A percentile compares a stretch with the other conserved stretches of the same genome.
Evolutionary conservation across 495 filamentous ascomycete species (phyloP).

Genomic region (Penicillium flavigenum): DNA sequence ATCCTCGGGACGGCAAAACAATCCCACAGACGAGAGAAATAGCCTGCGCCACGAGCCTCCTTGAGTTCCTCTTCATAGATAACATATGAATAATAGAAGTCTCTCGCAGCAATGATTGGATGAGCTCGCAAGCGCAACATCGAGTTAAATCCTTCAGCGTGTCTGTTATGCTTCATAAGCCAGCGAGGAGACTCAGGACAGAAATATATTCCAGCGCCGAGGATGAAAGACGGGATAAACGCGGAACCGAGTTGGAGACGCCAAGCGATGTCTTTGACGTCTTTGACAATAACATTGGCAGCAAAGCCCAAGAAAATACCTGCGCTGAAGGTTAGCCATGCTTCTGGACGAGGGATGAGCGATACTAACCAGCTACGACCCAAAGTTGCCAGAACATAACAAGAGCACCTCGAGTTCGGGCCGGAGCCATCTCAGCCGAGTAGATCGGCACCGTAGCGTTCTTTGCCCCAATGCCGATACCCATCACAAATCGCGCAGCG

Average conservation of each 20-base stretch:
- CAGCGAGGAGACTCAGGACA: slow-evolving; percentile 68
- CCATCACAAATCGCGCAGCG: slow-evolving; percentile 54
- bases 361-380: slow-evolving; percentile 26
- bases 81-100: slow-evolving; percentile 49
- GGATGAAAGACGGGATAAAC: slow-evolving; percentile 64
- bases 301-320: slow-evolving; percentile 62
- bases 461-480: slow-evolving; percentile 63
- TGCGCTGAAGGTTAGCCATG: slow-evolving; percentile 34
- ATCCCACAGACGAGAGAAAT: slow-evolving; percentile 56
- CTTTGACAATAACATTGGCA: slow-evolving; percentile 60
- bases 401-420: slow-evolving; percentile 59
- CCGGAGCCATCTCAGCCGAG: slow-evolving; percentile 61
- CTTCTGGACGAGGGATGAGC: neutral
- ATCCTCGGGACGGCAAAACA: slow-evolving; percentile 64
- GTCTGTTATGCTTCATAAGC: slow-evolving; percentile 60
- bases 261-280: slow-evolving; percentile 59
- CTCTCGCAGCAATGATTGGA: slow-evolving; percentile 36
- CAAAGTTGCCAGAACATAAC: slow-evolving; percentile 68
- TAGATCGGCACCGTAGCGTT: slow-evolving; percentile 64
- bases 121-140: slow-evolving; percentile 56
- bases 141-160: slow-evolving; percentile 51
- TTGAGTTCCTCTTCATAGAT: slow-evolving; percentile 55
- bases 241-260: slow-evolving; percentile 64
- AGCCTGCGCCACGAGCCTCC: slow-evolving; percentile 43
- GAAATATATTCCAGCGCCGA: slow-evolving; percentile 59